These are phyloP conservation scores for Leccinum longicurvipes DNA, from an alignment of 768 basidiomycete species.

Conservation along the genomic window DNA sequence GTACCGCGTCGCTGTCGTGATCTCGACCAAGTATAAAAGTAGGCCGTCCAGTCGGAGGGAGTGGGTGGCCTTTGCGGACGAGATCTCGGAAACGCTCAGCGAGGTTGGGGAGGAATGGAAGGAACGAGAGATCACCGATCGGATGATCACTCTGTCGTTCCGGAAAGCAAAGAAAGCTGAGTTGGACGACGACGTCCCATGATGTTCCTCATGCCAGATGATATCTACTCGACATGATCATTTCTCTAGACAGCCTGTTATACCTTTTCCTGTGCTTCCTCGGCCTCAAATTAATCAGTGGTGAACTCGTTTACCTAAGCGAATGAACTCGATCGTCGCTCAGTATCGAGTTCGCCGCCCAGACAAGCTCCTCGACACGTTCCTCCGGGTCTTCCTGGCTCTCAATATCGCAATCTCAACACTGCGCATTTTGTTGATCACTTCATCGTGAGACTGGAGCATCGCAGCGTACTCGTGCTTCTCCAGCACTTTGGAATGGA, in stretches of 20 bases:
- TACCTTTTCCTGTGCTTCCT: no score
- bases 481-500: conserved; percentile 26
- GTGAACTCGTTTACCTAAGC: no score
- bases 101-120: conserved; percentile 58
- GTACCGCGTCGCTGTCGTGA: conserved; percentile 51
- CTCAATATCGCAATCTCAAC: conserved; percentile 44
- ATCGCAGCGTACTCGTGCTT: conserved; percentile 36
- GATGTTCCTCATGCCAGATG: conserved; percentile 2
- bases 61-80: conserved; percentile 43
- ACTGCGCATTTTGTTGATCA: conserved; percentile 39
- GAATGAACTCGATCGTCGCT: no score
- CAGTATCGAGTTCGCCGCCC: no score
- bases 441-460: conserved; percentile 36
- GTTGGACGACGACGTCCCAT: background rate
- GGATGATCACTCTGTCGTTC: conserved; percentile 42
- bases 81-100: conserved; percentile 39
- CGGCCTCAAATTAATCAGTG: no score
- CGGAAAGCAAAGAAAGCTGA: conserved; percentile 28
- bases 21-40: conserved; percentile 48
- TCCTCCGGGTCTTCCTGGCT: conserved; percentile 38
- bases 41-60: conserved; percentile 34
- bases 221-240: conserved; percentile 7
- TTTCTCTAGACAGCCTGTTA: conserved; percentile 15
- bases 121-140: conserved; percentile 37
- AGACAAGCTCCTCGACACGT: conserved; percentile 63